Conservation (phyloP, 1,284 basidiomycete genomes). For the Lentinula novae-zelandiae region DNA sequence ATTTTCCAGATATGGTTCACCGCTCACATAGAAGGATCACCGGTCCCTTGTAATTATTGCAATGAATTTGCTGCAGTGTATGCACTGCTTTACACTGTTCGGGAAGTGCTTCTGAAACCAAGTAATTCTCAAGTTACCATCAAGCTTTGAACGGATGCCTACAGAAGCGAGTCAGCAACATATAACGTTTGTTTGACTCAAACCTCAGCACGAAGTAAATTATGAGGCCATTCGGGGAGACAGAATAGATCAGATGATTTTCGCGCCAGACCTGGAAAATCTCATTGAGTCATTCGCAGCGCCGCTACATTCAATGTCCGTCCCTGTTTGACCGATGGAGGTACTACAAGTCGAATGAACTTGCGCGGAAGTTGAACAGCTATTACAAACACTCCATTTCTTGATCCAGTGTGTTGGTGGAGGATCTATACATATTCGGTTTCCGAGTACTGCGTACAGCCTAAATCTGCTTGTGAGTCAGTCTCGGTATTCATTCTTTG, state of each 20-base stretch:
- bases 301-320: neutral
- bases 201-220: neutral
- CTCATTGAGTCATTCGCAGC: neutral
- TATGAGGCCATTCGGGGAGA: neutral
- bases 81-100: neutral
- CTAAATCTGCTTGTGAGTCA: neutral
- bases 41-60: neutral
- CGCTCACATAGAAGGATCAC: neutral
- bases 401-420: neutral
- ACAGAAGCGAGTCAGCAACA: neutral
- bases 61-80: no score
- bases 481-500: neutral
- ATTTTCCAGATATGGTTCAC: neutral
- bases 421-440: neutral
- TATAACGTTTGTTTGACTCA: neutral
- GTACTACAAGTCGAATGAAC: neutral
- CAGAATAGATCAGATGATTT: neutral
- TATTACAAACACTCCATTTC: neutral
- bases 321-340: neutral
- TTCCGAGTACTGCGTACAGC: constrained; percentile 3
- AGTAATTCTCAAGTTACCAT: neutral
- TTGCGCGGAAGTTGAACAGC: neutral
- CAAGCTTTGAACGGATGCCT: neutral
- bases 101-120: neutral
- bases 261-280: neutral